Evolutionary conservation across 306 rosid genomes (phyloP), one percentile per base, ranked within the genome.

Genomic region (Hippophae tibetana): DNA sequence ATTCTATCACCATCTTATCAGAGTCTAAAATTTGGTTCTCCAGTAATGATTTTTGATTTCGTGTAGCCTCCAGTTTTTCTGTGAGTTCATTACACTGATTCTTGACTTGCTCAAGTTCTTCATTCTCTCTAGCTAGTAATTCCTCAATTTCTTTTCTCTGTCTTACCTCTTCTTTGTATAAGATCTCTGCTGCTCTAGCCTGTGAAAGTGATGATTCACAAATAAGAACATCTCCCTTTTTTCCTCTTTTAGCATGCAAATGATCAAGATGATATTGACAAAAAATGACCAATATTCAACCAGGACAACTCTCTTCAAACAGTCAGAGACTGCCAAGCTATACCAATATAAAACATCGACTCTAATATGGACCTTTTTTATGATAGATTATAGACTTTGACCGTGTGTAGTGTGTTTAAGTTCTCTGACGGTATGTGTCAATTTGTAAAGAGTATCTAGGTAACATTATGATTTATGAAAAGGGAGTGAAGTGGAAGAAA

Each of bases 81-180:
- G 71, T 47, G 46, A 78, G 76, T 63, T 78, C 67, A 50, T 81
- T 74, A 27, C 52, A 64, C 43, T 61, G 72, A 58, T 68, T 73
- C 72, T 69, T 85, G 82, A 81, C 58, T n/a, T 68, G 61, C 23
- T 72, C 74, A 56, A 81, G 72, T 51, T 76, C 81, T 65, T 58
- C 84, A 54, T 43, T 80, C 63, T 75, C 89, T 47, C 61, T 76
- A 31, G 23, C 70, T 26, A 83, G 69, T 45, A 61, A 85, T 74
- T 88, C 82, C 76, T 78, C 95, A 54, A 66, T 61, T 64, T 71
- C 81, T 67, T 80, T 86, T 67, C 92, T 88, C 52, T 64, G 79
- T 61, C 75, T 84, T 69, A 73, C 62, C 76, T 85, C 90, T 66
- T 73, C 68, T 26, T 70, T 54, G 49, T 78, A 79, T 54, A 70